Evolutionary conservation across 768 basidiomycete species (phyloP).

Genomic region (Clavulina sp.): DNA sequence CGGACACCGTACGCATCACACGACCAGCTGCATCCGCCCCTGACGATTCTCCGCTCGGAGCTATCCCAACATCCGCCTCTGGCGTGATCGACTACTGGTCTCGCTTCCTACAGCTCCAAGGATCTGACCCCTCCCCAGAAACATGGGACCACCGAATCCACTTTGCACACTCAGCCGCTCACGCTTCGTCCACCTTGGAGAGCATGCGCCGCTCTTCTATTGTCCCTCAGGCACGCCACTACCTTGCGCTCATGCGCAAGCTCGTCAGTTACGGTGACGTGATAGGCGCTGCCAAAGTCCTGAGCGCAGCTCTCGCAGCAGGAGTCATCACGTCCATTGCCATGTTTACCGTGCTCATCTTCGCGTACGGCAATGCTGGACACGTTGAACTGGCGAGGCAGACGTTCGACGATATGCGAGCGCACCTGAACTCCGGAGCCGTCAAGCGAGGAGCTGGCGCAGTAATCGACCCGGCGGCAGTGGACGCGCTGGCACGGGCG

Average conservation of each 20-base stretch:
- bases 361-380: constrained; percentile 1
- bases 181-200: not conserved
- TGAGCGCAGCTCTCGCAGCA: not conserved
- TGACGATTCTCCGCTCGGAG: too few species aligned
- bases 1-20: too few species aligned
- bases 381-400: not conserved
- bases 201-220: too few species aligned
- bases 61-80: too few species aligned
- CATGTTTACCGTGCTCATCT: constrained; percentile 3
- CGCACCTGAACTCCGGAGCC: too few species aligned
- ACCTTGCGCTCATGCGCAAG: not conserved
- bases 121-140: too few species aligned
- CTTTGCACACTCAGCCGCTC: not conserved
- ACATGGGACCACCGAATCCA: not conserved
- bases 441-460: not conserved
- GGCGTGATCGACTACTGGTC: too few species aligned
- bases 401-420: not conserved
- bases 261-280: not conserved
- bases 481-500: constrained; percentile 1
- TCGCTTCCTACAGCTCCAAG: too few species aligned
- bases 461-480: not conserved
- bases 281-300: not conserved
- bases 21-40: too few species aligned
- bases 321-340: not conserved
- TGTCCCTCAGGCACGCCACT: not conserved